These are phyloP conservation scores for Calonectria pseudoturangicola DNA, from an alignment of 2,329 filamentous ascomycete genomes.

Conservation along the genomic window DNA sequence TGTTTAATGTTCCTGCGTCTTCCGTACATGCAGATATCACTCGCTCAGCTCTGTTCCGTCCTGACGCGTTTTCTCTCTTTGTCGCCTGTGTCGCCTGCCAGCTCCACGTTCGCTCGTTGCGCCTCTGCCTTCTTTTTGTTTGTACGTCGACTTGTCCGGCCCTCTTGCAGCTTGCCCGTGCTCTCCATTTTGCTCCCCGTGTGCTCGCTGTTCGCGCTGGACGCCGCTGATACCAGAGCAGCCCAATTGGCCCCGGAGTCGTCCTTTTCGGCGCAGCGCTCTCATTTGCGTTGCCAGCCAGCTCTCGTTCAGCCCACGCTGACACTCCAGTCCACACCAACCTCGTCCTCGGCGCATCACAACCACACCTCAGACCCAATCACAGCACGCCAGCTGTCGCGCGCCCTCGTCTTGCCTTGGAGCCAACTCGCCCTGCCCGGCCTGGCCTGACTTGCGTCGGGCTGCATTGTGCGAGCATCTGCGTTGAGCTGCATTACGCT, in stretches of 20 bases:
- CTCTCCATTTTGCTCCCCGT: slow-evolving; percentile 14
- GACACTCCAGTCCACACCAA: slow-evolving; percentile 44
- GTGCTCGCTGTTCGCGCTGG: slow-evolving; percentile 37
- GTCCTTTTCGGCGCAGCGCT: slow-evolving; percentile 45
- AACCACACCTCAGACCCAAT: slow-evolving; percentile 56
- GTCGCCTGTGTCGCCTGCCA: slow-evolving; percentile 31
- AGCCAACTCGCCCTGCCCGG: slow-evolving; percentile 44
- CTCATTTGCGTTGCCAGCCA: slow-evolving; percentile 46
- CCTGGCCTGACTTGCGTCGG: slow-evolving; percentile 53
- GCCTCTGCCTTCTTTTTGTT: slow-evolving; percentile 20
- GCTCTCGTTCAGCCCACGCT: slow-evolving; percentile 51
- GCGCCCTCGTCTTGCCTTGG: slow-evolving; percentile 52
- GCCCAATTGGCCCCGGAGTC: slow-evolving; percentile 50
- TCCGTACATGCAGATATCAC: slow-evolving; percentile 44
- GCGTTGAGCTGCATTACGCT: slow-evolving; percentile 50
- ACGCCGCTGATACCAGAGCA: slow-evolving; percentile 46
- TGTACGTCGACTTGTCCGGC: slow-evolving; percentile 14
- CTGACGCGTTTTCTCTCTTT: slow-evolving; percentile 37
- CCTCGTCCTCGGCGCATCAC: slow-evolving; percentile 50
- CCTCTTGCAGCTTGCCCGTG: slow-evolving; percentile 11
- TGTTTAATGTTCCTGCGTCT: slow-evolving; percentile 50
- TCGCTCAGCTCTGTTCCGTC: slow-evolving; percentile 45
- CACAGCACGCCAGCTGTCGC: slow-evolving; percentile 61
- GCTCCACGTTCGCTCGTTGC: slow-evolving; percentile 32
- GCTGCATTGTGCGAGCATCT: slow-evolving; percentile 54